Conservation (phyloP, 2,329 filamentous ascomycete species). For the Colletotrichum nymphaeae region DNA sequence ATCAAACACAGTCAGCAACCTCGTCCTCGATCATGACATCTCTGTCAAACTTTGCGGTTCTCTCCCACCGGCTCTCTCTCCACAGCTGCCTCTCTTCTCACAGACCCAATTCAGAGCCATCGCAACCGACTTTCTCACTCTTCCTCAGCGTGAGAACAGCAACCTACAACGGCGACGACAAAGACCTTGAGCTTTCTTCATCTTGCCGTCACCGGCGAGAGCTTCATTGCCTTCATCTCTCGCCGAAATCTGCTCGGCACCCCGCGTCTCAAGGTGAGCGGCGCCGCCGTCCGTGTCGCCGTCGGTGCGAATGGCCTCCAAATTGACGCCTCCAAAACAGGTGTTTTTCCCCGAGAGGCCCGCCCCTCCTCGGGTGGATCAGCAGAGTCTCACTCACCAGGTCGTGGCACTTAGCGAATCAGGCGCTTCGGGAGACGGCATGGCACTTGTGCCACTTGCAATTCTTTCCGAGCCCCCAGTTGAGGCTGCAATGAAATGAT, state of each 20-base stretch:
- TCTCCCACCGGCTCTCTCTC: not conserved
- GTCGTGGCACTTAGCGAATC: conserved; percentile 38
- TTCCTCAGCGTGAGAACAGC: not conserved
- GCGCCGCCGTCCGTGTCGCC: not conserved
- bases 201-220: not conserved
- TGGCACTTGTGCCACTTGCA: conserved; percentile 25
- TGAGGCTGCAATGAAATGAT: conserved; percentile 22
- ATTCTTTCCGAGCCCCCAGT: conserved; percentile 33
- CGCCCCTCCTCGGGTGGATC: conserved; percentile 24
- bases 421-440: conserved; percentile 36
- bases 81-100: not conserved
- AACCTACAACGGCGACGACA: not conserved
- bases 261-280: conserved; percentile 32
- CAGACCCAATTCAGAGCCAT: not conserved
- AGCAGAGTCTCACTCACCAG: conserved; percentile 34
- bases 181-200: not conserved
- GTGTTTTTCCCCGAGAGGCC: conserved; percentile 31
- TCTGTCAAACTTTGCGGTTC: not conserved
- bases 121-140: not conserved
- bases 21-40: not conserved
- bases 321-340: conserved; percentile 19
- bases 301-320: conserved; percentile 23
- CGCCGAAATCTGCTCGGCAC: not conserved
- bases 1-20: conserved; percentile 1
- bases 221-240: not conserved